phyloP scores from a whole-genome alignment of 2,329 filamentous ascomycete species.

The Dactylellina parvicollis region DNA sequence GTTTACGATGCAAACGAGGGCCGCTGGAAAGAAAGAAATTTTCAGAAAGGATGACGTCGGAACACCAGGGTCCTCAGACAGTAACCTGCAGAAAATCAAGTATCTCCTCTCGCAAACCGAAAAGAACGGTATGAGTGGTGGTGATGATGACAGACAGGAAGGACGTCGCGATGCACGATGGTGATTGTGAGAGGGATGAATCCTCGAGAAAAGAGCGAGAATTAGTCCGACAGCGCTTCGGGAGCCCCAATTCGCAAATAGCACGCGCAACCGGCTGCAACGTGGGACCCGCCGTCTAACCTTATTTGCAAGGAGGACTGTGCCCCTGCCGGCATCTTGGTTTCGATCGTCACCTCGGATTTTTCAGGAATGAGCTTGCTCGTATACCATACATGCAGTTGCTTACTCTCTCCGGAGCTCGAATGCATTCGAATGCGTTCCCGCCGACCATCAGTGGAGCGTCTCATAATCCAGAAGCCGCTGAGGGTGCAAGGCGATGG shows the following conservation, averaged over 20 bases:
- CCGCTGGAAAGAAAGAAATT: conserved; percentile 14
- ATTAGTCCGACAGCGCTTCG: conserved; percentile 4
- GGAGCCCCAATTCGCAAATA: too few species aligned
- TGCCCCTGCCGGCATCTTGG: neutral
- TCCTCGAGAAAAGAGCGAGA: neutral
- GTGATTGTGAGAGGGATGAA: too few species aligned
- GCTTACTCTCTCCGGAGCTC: conserved; percentile 5
- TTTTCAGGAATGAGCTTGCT: too few species aligned
- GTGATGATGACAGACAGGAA: conserved; percentile 16
- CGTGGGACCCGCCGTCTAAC: conserved; percentile 43
- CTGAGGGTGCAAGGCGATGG: neutral
- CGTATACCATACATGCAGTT: too few species aligned
- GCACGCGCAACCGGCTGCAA: conserved; percentile 40
- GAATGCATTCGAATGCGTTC: conserved; percentile 7
- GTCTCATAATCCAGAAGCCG: neutral
- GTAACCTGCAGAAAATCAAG: conserved; percentile 6
- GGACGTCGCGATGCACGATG: too few species aligned
- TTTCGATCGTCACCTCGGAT: too few species aligned
- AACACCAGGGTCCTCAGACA: neutral
- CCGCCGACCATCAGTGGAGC: conserved; percentile 32
- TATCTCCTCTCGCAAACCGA: conserved; percentile 2
- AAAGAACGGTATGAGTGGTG: neutral
- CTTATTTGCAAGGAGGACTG: conserved; percentile 26
- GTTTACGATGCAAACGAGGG: conserved; percentile 8
- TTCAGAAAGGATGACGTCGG: conserved; percentile 13